These are phyloP conservation scores for Fragaria nilgerrensis DNA, from an alignment of 306 rosid species.

Conservation along the genomic window DNA sequence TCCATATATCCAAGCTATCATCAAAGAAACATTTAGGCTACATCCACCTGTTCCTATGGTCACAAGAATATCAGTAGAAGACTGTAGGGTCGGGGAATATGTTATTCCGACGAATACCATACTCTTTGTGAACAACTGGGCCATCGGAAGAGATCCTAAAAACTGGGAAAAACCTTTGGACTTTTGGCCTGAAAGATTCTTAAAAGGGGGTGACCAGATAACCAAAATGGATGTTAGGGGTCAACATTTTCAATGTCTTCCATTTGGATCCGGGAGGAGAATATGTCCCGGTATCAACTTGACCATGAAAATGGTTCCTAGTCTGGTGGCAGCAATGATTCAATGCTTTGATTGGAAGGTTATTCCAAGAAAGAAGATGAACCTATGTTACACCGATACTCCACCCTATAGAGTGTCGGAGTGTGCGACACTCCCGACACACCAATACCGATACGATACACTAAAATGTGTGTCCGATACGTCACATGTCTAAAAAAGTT, in stretches of 20 bases:
- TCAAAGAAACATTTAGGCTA: background rate
- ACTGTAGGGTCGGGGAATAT: background rate
- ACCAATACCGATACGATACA: no score
- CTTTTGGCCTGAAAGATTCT: background rate
- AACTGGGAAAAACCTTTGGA: background rate
- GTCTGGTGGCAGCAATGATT: background rate
- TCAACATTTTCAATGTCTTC: background rate
- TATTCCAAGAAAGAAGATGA: background rate
- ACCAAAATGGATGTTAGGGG: background rate
- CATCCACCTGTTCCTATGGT: background rate
- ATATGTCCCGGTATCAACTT: background rate
- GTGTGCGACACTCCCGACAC: no score
- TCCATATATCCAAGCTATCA: background rate
- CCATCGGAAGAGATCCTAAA: background rate
- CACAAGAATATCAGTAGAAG: background rate
- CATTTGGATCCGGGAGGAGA: background rate
- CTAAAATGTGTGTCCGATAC: no score
- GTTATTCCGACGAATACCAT: background rate
- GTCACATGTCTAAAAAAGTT: no score
- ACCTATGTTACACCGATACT: no score
- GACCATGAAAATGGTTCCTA: background rate
- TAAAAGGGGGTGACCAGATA: background rate
- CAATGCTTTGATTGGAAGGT: background rate
- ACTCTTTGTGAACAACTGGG: background rate
- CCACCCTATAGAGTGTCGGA: no score